Conservation (phyloP, 306 rosid species). For the Cucurbita argyrosperma region DNA sequence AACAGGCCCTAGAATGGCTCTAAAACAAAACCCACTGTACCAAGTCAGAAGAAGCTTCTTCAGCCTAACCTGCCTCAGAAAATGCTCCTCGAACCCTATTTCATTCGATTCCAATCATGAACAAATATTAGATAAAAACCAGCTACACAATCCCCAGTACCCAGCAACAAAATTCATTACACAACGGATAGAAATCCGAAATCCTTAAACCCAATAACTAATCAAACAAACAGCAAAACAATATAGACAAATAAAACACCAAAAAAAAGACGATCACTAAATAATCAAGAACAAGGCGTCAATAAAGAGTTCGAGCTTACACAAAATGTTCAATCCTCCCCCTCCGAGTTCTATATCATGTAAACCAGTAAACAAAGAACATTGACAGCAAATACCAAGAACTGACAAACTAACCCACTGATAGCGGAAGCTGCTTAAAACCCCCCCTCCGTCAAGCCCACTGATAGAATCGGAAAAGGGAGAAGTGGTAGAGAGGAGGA, state of each 20-base stretch:
- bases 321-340: neutral
- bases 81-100: neutral
- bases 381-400: neutral
- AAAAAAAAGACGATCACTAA: neutral
- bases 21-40: neutral
- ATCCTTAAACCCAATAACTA: neutral
- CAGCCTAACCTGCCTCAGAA: neutral
- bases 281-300: neutral
- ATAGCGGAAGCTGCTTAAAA: neutral
- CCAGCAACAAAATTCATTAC: neutral
- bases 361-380: neutral
- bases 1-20: neutral
- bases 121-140: too few species aligned
- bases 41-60: neutral
- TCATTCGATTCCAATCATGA: neutral
- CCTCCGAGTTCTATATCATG: neutral
- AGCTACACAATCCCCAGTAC: neutral
- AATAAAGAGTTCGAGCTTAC: neutral
- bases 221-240: neutral
- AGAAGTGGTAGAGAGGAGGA: neutral
- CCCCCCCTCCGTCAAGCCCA: neutral
- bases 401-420: neutral
- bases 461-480: neutral
- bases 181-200: neutral
- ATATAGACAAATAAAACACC: neutral